Base-by-base conservation (phyloP, 2,329 filamentous ascomycete species). In the Colletotrichum plurivorum region DNA sequence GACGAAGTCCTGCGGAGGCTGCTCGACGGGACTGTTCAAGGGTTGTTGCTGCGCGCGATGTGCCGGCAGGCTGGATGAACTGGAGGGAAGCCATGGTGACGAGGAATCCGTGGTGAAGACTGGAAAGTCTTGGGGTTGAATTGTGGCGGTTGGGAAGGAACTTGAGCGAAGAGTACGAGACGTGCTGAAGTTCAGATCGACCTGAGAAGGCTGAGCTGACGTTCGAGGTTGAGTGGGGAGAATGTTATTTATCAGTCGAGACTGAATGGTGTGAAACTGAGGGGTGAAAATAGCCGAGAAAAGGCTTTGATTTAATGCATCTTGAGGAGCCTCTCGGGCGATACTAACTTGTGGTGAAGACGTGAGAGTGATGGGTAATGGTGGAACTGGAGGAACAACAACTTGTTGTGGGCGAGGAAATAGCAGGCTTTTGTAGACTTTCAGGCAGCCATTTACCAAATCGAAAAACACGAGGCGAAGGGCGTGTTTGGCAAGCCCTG, bases 111-210 rank as follows among this genome's bases (percentile, higher is more conserved):
- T 94, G 88, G 87, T 94, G 91, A 92, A 91, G 90, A 93, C 90
- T 89, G 85, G 78, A 75, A 87, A 89, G 89, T 91, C 90, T 89
- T 85, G 88, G 78, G 82, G 80, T 84, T 85, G 80, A 88, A 89
- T 90, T 84, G 84, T 89, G 82, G 83, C 82, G 85, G 85, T 86
- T 76, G 79, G 76, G 83, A 84, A 84, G 82, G 82, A 84, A 84
- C 80, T 86, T 87, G 88, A 87, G 75, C 78, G 82, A 78, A 59
- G 71, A 46, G 57, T 61, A 18, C 5, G 15, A 80, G 95, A 95
- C 22, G 95, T 95, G 76, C 94, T 95, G 74, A 97, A 97, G 84
- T 97, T 94, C 93, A 69, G 87, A 92, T 78, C 89, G 91, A 75
- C 85, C 95, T 72, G 90, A 92, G 63, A 88, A 91, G 69, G 86